These are phyloP conservation scores for Crucihimalaya himalaica DNA, from an alignment of 345 rosid species.

Conservation along the genomic window DNA sequence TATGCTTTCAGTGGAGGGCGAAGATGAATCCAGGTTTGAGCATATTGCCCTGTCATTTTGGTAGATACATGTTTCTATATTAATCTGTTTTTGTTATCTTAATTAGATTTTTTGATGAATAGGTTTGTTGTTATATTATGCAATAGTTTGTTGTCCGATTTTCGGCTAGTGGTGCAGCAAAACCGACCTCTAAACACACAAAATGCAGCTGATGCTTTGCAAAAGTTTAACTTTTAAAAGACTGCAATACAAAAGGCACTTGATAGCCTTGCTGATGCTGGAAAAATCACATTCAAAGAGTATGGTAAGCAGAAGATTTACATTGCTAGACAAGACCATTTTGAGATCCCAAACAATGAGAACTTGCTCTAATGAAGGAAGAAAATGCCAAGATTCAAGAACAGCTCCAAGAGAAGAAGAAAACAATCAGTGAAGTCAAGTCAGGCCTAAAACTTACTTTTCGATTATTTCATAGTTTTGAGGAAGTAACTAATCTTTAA, in stretches of 20 bases:
- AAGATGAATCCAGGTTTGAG: constrained; percentile 80
- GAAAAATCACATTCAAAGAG: constrained; percentile 83
- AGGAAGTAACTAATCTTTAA: not conserved
- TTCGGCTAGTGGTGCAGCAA: constrained; percentile 80
- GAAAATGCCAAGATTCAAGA: constrained; percentile 66
- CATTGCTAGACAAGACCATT: constrained; percentile 91
- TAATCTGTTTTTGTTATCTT: not conserved
- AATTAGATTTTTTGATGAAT: not conserved
- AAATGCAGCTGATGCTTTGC: constrained; percentile 84
- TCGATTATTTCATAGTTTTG: not conserved
- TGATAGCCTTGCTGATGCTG: constrained; percentile 73
- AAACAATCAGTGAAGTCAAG: constrained; percentile 55
- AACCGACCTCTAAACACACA: constrained; percentile 87
- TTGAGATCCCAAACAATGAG: constrained; percentile 79
- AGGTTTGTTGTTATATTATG: not conserved
- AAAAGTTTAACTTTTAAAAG: constrained; percentile 92
- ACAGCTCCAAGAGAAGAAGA: constrained; percentile 64
- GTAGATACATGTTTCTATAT: not conserved
- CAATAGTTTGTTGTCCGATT: no score
- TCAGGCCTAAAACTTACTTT: constrained; percentile 53
- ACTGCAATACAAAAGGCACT: constrained; percentile 80
- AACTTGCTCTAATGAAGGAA: constrained; percentile 82
- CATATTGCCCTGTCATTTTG: not conserved
- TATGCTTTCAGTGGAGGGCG: constrained; percentile 83
- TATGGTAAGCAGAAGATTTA: constrained; percentile 95